Evolutionary conservation across 2,329 filamentous ascomycete genomes (phyloP), one percentile per base, ranked within the genome.

Genomic region (Arthroderma sp.): DNA sequence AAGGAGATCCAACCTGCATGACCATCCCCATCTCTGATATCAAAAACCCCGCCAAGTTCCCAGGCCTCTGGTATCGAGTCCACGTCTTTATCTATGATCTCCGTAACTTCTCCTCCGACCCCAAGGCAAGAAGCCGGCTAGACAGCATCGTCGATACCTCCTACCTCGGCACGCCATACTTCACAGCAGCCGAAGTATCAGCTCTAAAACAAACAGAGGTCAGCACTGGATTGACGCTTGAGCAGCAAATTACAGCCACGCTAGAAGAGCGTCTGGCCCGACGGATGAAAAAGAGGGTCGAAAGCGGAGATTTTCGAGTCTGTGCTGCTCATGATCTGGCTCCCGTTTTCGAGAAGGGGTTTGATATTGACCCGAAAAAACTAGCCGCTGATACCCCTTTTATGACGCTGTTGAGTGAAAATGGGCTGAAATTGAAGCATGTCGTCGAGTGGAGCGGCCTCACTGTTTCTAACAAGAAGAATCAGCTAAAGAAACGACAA

Each of bases 241-340:
- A 32, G 27, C 42, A 43, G 36, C 36, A 38, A 37, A 43, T 38
- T 31, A 29, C 36, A 43, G 36, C 33, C 37, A 36, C 33, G 7
- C 36, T 43, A 31, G 32, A 43, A 29, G 31, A 43, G 37, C 32
- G 36, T 9, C 29, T 43, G 11, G 48, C 57, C 40, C 49, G 55
- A 11, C 48, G 58, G 7, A 55, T 55, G 30, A 58, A 60, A 44
- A 60, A 59, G 46, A 48, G 58, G 1, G 46, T 51, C 5, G 53
- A 57, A 11, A 60, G 50, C 6, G 49, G 49, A 1, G 57, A 62
- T 39, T 61, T 54, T 46, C 47, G 57, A 1, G 49, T 61, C n/a
- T 63, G 58, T 41, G 55, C 60, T n/a, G 59, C 59, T 3, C 59
- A 63, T 44, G 59, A 63, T 48, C 39, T 62, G 34, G 56, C 57